Conservation (phyloP, 495 filamentous ascomycete genomes). For the Neurospora sp. region DNA sequence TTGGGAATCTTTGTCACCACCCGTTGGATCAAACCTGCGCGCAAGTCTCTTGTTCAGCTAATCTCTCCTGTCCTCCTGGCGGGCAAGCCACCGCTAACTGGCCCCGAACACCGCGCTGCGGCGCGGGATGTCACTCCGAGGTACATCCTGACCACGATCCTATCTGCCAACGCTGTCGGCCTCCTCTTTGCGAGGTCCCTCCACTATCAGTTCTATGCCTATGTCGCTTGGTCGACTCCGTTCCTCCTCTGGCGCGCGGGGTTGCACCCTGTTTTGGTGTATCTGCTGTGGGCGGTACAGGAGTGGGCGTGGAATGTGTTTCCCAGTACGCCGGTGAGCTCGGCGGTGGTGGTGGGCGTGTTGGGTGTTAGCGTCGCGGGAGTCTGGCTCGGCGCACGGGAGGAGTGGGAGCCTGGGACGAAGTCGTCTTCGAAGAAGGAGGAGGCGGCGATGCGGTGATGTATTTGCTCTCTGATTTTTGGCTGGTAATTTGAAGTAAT, state of each 20-base stretch:
- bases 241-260: constrained; percentile 82
- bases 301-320: constrained; percentile 97
- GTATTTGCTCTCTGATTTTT: not conserved
- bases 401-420: constrained; percentile 23
- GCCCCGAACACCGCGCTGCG: constrained; percentile 42
- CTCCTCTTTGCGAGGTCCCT: constrained; percentile 83
- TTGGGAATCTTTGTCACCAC: constrained; percentile 49
- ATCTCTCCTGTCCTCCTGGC: constrained; percentile 39
- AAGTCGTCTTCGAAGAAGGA: constrained; percentile 11
- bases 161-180: constrained; percentile 73
- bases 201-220: constrained; percentile 96
- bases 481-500: not conserved
- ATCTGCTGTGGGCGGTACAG: constrained; percentile 67
- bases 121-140: constrained; percentile 52
- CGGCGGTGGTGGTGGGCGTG: constrained; percentile 60
- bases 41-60: constrained; percentile 34
- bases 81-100: constrained; percentile 42
- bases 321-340: constrained; percentile 79
- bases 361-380: constrained; percentile 55
- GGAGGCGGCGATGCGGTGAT: constrained; percentile 10
- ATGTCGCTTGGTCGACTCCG: constrained; percentile 84
- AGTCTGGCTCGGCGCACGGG: constrained; percentile 49
- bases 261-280: constrained; percentile 61
- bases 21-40: constrained; percentile 39
- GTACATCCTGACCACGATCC: constrained; percentile 68